Evolutionary conservation across 2,329 filamentous ascomycete genomes (phyloP).

Genomic region (Fusarium floridanum): DNA sequence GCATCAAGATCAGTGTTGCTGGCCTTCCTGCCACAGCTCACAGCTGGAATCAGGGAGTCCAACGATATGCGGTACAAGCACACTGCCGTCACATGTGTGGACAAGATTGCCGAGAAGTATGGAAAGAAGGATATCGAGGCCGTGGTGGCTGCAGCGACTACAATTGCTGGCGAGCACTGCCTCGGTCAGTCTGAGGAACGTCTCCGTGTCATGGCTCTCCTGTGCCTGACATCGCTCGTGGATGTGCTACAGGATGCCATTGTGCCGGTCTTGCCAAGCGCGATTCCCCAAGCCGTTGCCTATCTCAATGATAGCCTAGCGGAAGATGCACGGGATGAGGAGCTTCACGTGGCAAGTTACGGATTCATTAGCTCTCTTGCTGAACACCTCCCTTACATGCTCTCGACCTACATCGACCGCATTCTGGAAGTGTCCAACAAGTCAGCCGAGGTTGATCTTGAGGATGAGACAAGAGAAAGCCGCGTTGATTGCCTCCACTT

Average conservation of each 20-base stretch:
- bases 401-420: conserved; percentile 80
- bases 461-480: conserved; percentile 72
- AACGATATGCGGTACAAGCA: conserved; percentile 82
- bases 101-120: conserved; percentile 94
- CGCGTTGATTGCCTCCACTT: conserved; percentile 78
- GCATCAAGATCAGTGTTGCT: conserved; percentile 78
- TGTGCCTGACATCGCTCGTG: conserved; percentile 90
- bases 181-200: conserved; percentile 79
- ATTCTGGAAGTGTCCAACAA: conserved; percentile 79
- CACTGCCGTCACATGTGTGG: conserved; percentile 88
- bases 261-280: conserved; percentile 82
- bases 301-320: conserved; percentile 76
- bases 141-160: conserved; percentile 80
- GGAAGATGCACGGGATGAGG: conserved; percentile 65
- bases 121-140: conserved; percentile 89
- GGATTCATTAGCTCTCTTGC: conserved; percentile 83
- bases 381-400: conserved; percentile 89
- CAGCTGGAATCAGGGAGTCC: conserved; percentile 79
- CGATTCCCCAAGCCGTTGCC: conserved; percentile 77
- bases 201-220: conserved; percentile 84
- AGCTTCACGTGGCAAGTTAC: conserved; percentile 85
- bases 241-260: conserved; percentile 90
- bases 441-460: conserved; percentile 74
- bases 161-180: conserved; percentile 81
- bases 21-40: conserved; percentile 83